phyloP scores from a whole-genome alignment of 495 filamentous ascomycete species.

The Aspergillus nanangensis region DNA sequence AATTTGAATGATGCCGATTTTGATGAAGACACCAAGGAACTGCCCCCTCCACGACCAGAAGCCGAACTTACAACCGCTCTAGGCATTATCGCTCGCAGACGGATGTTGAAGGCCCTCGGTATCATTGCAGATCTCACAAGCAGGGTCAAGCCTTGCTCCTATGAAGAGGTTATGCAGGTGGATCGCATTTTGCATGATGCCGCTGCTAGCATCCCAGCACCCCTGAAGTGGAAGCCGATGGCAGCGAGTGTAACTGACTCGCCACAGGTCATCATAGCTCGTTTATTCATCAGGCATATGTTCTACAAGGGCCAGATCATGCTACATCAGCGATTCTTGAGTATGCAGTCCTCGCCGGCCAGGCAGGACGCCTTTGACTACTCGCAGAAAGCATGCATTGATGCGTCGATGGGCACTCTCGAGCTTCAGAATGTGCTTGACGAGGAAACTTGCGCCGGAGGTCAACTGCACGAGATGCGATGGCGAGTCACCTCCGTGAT shows the following conservation, averaged over 20 bases:
- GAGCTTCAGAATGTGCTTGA: slow-evolving; percentile 18
- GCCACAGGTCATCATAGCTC: slow-evolving; percentile 31
- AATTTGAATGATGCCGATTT: slow-evolving; percentile 33
- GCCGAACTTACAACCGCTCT: slow-evolving; percentile 25
- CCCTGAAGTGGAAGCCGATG: slow-evolving; percentile 26
- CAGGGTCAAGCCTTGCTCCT: slow-evolving; percentile 19
- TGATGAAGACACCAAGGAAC: slow-evolving; percentile 14
- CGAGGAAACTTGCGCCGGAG: slow-evolving; percentile 22
- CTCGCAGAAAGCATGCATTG: slow-evolving; percentile 18
- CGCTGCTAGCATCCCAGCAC: slow-evolving; percentile 21
- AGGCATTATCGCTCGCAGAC: slow-evolving; percentile 27
- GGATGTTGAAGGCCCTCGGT: slow-evolving; percentile 27
- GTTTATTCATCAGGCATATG: slow-evolving; percentile 28
- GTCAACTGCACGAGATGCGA: slow-evolving; percentile 22
- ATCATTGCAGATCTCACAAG: slow-evolving; percentile 25
- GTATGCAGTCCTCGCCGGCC: slow-evolving; percentile 12
- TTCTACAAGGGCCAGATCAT: slow-evolving; percentile 33
- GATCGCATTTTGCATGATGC: slow-evolving; percentile 28
- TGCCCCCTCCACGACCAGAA: slow-evolving; percentile 27
- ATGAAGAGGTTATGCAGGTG: slow-evolving; percentile 31
- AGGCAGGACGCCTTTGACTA: slow-evolving; percentile 12
- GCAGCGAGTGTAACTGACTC: slow-evolving; percentile 30
- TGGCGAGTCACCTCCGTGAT: slow-evolving; percentile 18
- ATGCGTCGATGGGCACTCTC: slow-evolving; percentile 17
- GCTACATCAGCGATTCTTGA: slow-evolving; percentile 33